Base-by-base conservation (phyloP, 2,329 filamentous ascomycete genomes). In the Hypoxylon sp. region DNA sequence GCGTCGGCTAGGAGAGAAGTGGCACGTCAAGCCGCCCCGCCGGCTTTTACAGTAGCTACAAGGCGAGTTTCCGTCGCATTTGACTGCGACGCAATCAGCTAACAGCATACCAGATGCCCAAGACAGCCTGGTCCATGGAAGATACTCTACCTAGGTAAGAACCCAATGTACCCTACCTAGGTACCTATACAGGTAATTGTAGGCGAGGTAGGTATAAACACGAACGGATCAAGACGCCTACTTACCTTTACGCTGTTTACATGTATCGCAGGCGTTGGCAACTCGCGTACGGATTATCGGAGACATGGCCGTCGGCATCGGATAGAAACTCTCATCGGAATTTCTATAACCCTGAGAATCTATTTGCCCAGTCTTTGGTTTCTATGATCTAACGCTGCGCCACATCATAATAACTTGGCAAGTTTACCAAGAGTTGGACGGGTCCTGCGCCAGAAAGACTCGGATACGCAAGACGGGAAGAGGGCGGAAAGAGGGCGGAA, bases 61-160 rank as follows among this genome's bases (percentile, higher is more conserved):
- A 0, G 82, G 82, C n/a, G 75, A 64, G n/a, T 75, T 75, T 1
- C 82, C 82, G 60, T 83, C 81, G 67, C 82, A 84, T 70, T 82
- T 83, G 35, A 83, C 79, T 67, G 54, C 4, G 43, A n/a, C 27
- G 23, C n/a, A 21, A 42, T n/a, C 9, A 23, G 52, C 60, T 23
- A 58, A 53, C 47, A n/a, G n/a, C n/a, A n/a, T n/a, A n/a, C n/a
- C n/a, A n/a, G n/a, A n/a, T n/a, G n/a, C n/a, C n/a, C n/a, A n/a
- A n/a, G n/a, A n/a, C n/a, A n/a, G n/a, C n/a, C n/a, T n/a, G n/a
- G n/a, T n/a, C n/a, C n/a, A n/a, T n/a, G n/a, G n/a, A n/a, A n/a
- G n/a, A n/a, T n/a, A n/a, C n/a, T n/a, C n/a, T n/a, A n/a, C n/a
- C n/a, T n/a, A n/a, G n/a, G n/a, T n/a, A n/a, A n/a, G n/a, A n/a